These are phyloP conservation scores for Penicillium longicatenatum DNA, from an alignment of 495 filamentous ascomycete species.

Conservation along the genomic window DNA sequence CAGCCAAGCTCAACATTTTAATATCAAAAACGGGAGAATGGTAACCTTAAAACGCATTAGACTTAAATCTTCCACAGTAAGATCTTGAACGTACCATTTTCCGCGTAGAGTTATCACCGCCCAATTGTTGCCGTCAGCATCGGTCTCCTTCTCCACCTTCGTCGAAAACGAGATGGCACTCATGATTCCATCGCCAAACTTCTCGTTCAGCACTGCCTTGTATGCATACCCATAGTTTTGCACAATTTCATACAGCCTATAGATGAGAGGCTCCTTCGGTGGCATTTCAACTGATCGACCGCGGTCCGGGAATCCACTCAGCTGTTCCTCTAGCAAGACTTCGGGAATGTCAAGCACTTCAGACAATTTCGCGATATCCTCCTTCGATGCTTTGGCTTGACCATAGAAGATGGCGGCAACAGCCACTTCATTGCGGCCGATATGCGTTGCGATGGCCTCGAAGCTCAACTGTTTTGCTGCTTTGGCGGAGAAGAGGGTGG, in stretches of 20 bases:
- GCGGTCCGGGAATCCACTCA: constrained; percentile 77
- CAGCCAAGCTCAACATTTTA: too few species aligned
- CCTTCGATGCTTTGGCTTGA: constrained; percentile 75
- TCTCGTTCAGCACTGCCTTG: constrained; percentile 96
- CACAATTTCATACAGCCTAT: constrained; percentile 92
- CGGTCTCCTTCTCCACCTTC: constrained; percentile 94
- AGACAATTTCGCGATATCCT: constrained; percentile 76
- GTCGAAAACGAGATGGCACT: constrained; percentile 92
- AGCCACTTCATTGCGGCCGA: constrained; percentile 87
- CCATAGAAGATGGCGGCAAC: constrained; percentile 95
- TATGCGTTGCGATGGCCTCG: constrained; percentile 70
- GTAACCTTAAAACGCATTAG: constrained; percentile 44
- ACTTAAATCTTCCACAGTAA: not conserved
- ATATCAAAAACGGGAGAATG: constrained; percentile 60
- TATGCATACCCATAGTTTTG: constrained; percentile 98
- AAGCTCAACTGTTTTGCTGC: constrained; percentile 74
- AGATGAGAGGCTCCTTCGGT: constrained; percentile 90
- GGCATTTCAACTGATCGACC: constrained; percentile 90
- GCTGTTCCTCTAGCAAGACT: constrained; percentile 58
- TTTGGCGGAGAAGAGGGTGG: constrained; percentile 84
- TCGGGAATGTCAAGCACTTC: constrained; percentile 63
- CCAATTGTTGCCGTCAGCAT: constrained; percentile 79
- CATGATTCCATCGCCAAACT: constrained; percentile 99
- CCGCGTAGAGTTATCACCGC: constrained; percentile 88
- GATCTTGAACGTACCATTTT: constrained; percentile 69